Conservation (phyloP, 257 asterid species). For the Knoxia roxburghii region DNA sequence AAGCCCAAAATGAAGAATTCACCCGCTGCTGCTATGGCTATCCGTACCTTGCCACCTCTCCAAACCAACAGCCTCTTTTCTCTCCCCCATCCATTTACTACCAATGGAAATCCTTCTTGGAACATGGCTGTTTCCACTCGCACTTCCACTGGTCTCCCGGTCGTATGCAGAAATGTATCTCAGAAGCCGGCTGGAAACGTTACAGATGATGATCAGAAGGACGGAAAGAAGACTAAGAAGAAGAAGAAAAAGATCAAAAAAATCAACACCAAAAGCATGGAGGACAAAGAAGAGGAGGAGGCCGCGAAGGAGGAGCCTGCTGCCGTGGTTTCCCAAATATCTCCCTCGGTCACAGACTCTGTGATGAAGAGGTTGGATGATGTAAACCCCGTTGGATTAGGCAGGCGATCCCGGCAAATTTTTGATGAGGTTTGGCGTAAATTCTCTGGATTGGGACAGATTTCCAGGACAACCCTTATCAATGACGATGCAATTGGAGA, state of each 20-base stretch:
- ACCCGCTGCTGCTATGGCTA: slow-evolving; percentile 9
- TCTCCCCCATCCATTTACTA: neutral
- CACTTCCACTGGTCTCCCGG: slow-evolving; percentile 1
- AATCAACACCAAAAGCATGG: slow-evolving; percentile 23
- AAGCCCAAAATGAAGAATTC: slow-evolving; percentile 2
- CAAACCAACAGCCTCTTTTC: neutral
- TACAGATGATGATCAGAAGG: slow-evolving; percentile 19
- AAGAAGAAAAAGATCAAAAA: slow-evolving; percentile 18
- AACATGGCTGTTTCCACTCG: slow-evolving; percentile 6
- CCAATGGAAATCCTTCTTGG: neutral
- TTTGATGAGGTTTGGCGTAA: slow-evolving; percentile 97
- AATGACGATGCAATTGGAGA: slow-evolving; percentile 70
- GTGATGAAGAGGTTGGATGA: slow-evolving; percentile 72
- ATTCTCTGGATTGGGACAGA: slow-evolving; percentile 92
- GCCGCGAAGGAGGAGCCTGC: neutral
- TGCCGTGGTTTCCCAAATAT: neutral
- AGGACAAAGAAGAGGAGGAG: slow-evolving; percentile 13
- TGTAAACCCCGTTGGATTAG: slow-evolving; percentile 92
- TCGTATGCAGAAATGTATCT: slow-evolving; percentile 11
- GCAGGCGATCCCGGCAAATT: slow-evolving; percentile 79
- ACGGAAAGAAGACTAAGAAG: slow-evolving; percentile 32
- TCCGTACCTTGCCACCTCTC: slow-evolving; percentile 9
- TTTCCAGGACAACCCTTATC: slow-evolving; percentile 63
- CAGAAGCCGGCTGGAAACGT: slow-evolving; percentile 27
- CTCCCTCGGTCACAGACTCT: slow-evolving; percentile 45